A percentile compares a stretch with the other conserved stretches of the same genome.
phyloP scores from a whole-genome alignment of 2,329 filamentous ascomycete species.

The Aspergillus felis region DNA sequence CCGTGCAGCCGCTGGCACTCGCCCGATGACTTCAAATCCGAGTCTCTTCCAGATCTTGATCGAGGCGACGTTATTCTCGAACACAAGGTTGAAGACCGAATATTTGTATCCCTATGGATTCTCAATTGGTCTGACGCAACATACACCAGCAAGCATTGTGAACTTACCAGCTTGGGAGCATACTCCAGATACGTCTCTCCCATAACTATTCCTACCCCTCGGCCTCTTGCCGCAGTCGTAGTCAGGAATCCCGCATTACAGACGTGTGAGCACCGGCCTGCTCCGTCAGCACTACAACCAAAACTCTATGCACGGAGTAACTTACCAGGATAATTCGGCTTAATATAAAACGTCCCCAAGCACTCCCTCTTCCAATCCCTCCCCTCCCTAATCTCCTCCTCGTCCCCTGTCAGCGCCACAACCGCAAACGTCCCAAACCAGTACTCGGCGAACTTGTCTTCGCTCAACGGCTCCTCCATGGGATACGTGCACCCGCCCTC shows the following conservation, averaged over 20 bases:
- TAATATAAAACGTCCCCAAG: constrained; percentile 40
- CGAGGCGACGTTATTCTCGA: constrained; percentile 38
- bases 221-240: constrained; percentile 27
- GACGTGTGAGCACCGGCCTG: constrained; percentile 34
- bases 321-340: constrained; percentile 41
- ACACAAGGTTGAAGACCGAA: constrained; percentile 40
- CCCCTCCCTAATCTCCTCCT: constrained; percentile 17
- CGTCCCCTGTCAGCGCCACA: constrained; percentile 22
- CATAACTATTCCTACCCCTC: constrained; percentile 35
- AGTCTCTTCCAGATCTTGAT: constrained; percentile 38
- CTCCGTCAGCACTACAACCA: constrained; percentile 17
- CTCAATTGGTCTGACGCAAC: background rate
- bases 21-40: constrained; percentile 35
- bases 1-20: constrained; percentile 34
- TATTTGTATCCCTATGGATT: constrained; percentile 36
- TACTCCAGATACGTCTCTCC: constrained; percentile 35
- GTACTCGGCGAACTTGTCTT: constrained; percentile 30
- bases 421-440: constrained; percentile 40
- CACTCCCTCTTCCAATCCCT: constrained; percentile 34
- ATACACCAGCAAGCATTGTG: background rate
- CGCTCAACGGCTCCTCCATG: constrained; percentile 31
- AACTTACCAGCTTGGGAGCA: constrained; percentile 34
- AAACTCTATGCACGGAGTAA: background rate
- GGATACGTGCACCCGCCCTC: constrained; percentile 35
- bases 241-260: constrained; percentile 39